Evolutionary conservation across 257 asterid species (phyloP).

Genomic region (Ehretia macrophylla): DNA sequence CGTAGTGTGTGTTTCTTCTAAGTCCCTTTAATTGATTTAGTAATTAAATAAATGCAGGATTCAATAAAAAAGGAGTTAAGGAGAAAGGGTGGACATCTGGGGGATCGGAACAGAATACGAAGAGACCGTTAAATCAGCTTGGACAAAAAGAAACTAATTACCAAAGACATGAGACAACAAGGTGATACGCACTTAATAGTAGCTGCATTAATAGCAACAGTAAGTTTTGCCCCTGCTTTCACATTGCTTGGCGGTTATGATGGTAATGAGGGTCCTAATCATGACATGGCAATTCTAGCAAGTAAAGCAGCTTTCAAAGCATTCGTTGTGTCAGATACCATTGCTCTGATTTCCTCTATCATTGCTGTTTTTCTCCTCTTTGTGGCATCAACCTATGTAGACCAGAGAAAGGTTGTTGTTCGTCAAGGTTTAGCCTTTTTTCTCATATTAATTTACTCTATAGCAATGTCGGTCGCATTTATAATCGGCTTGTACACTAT

Average conservation of each 20-base stretch:
- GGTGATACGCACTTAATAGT: not conserved
- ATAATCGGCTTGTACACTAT: not conserved
- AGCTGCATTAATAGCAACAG: slow-evolving; percentile 7
- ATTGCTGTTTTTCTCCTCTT: not conserved
- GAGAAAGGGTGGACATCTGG: too few species aligned
- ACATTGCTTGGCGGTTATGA: slow-evolving; percentile 11
- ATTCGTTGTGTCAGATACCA: not conserved
- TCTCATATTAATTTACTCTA: not conserved
- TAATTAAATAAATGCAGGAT: too few species aligned
- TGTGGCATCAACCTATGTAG: not conserved
- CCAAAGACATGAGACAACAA: not conserved
- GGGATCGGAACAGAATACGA: not conserved
- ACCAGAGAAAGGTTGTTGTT: not conserved
- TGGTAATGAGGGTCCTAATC: not conserved
- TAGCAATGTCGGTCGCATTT: not conserved
- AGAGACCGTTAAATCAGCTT: not conserved
- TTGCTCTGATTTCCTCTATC: slow-evolving; percentile 1
- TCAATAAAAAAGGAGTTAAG: too few species aligned
- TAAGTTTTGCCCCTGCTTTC: slow-evolving; percentile 14
- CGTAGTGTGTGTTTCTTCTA: too few species aligned
- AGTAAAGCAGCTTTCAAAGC: not conserved
- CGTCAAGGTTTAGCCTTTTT: not conserved
- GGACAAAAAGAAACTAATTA: not conserved
- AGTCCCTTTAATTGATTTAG: too few species aligned
- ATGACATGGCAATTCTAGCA: slow-evolving; percentile 9